A percentile compares a stretch with the other conserved stretches of the same genome.
phyloP scores from a whole-genome alignment of 1,139 yeast species.

The Suhomyces kunorum region DNA sequence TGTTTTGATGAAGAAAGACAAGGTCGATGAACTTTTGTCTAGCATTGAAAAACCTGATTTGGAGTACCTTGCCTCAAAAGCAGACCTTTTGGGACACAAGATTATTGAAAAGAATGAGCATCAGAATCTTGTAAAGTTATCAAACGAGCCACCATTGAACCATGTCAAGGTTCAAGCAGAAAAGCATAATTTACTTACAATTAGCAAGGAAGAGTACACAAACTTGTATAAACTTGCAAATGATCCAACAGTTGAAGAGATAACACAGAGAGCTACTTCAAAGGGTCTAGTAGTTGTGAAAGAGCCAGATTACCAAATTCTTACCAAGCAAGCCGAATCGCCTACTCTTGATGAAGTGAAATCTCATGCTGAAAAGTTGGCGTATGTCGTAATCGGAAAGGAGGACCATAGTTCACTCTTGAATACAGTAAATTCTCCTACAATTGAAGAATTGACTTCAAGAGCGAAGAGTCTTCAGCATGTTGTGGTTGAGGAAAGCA shows the following conservation, averaged over 20 bases:
- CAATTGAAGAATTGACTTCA: conserved; percentile 19
- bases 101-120: conserved; percentile 19
- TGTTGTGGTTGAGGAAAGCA: conserved; percentile 18
- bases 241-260: conserved; percentile 26
- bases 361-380: conserved; percentile 31
- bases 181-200: conserved; percentile 35
- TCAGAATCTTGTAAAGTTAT: conserved; percentile 21
- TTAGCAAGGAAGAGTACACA: conserved; percentile 38
- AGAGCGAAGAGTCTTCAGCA: conserved; percentile 21
- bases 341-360: conserved; percentile 32
- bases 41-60: conserved; percentile 22
- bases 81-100: conserved; percentile 16
- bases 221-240: conserved; percentile 36
- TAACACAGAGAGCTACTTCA: conserved; percentile 17
- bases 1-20: conserved; percentile 20
- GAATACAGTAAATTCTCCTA: conserved; percentile 21
- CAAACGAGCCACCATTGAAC: conserved; percentile 34
- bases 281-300: conserved; percentile 17
- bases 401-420: conserved; percentile 10
- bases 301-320: conserved; percentile 19
- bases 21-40: conserved; percentile 14
- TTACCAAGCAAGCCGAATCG: conserved; percentile 15
- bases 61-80: conserved; percentile 22
- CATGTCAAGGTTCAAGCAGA: conserved; percentile 42
- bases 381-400: conserved; percentile 20